These are phyloP conservation scores for Melastoma malabathricum DNA, from an alignment of 345 rosid species.

Conservation along the genomic window DNA sequence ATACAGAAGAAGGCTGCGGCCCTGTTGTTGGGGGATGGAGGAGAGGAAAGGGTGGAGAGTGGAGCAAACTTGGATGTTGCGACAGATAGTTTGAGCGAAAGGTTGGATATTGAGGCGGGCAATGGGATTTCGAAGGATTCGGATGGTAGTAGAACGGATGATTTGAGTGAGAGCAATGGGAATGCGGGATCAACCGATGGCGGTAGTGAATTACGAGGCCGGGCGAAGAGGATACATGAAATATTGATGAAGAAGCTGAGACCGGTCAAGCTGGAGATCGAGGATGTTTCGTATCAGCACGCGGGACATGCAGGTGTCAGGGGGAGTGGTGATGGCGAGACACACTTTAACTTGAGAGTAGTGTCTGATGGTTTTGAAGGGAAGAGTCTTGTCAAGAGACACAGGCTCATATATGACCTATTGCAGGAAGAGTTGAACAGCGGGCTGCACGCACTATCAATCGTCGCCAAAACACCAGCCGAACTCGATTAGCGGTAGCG, in stretches of 20 bases:
- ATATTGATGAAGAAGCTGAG: conserved; percentile 54
- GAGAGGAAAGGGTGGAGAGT: conserved; percentile 17
- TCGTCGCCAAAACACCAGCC: conserved; percentile 74
- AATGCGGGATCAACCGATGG: conserved; percentile 8
- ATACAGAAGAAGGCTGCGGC: conserved; percentile 67
- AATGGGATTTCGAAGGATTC: conserved; percentile 5
- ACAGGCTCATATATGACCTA: conserved; percentile 55
- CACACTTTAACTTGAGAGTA: conserved; percentile 74
- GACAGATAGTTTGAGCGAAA: conserved; percentile 4
- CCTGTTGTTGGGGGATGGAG: conserved; percentile 27
- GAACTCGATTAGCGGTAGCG: conserved; percentile 15
- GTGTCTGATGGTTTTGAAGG: conserved; percentile 78
- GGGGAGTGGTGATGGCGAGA: conserved; percentile 59
- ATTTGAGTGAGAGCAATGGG: conserved; percentile 2
- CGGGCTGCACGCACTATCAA: conserved; percentile 81
- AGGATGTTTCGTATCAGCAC: conserved; percentile 86
- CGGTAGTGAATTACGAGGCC: conserved; percentile 28
- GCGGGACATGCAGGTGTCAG: conserved; percentile 84
- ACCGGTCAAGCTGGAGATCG: conserved; percentile 55
- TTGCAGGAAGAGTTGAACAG: conserved; percentile 70
- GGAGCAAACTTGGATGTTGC: conserved; percentile 2
- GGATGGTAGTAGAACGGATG: conserved; percentile 6
- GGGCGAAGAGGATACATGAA: conserved; percentile 65
- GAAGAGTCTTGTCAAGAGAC: conserved; percentile 86
- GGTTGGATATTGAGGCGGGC: conserved; percentile 10